phyloP scores from a whole-genome alignment of 2,329 filamentous ascomycete genomes.

The Fusarium sp. region DNA sequence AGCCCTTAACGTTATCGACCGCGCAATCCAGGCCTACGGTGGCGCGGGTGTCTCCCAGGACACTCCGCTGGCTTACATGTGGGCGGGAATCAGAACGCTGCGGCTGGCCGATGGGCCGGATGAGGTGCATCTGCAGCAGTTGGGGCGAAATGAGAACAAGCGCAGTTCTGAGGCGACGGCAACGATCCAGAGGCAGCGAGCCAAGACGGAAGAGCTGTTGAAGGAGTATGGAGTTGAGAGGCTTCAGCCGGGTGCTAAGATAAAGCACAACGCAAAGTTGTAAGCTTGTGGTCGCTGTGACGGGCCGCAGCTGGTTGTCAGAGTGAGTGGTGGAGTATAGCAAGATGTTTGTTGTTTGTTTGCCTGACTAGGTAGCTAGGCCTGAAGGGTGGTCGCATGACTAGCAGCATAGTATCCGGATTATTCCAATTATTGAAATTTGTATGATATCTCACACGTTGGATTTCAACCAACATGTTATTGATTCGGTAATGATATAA shows the following conservation, averaged over 20 bases:
- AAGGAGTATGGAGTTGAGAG: slow-evolving; percentile 67
- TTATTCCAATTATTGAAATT: slow-evolving; percentile 7
- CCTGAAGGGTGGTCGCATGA: slow-evolving; percentile 5
- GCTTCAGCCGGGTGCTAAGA: slow-evolving; percentile 67
- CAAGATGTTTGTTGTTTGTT: slow-evolving; percentile 11
- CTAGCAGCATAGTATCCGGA: background rate
- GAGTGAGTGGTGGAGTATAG: slow-evolving; percentile 27
- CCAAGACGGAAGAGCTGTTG: slow-evolving; percentile 76
- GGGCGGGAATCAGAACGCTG: slow-evolving; percentile 84
- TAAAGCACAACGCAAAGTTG: slow-evolving; percentile 62
- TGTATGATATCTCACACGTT: slow-evolving; percentile 9
- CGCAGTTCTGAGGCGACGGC: slow-evolving; percentile 72
- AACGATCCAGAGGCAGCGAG: slow-evolving; percentile 75
- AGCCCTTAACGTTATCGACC: slow-evolving; percentile 90
- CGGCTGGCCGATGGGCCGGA: slow-evolving; percentile 94
- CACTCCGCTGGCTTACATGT: slow-evolving; percentile 89
- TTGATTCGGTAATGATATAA: background rate
- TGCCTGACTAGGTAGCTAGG: background rate
- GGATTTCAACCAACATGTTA: background rate
- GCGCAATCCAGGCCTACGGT: slow-evolving; percentile 93
- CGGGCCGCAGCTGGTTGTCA: slow-evolving; percentile 25
- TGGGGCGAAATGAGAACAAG: slow-evolving; percentile 86
- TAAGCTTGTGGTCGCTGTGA: slow-evolving; percentile 48
- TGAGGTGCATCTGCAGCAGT: slow-evolving; percentile 90
- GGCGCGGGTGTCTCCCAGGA: slow-evolving; percentile 94